Evolutionary conservation across 805 yeast genomes (phyloP).

Genomic region (Candida ficus): DNA sequence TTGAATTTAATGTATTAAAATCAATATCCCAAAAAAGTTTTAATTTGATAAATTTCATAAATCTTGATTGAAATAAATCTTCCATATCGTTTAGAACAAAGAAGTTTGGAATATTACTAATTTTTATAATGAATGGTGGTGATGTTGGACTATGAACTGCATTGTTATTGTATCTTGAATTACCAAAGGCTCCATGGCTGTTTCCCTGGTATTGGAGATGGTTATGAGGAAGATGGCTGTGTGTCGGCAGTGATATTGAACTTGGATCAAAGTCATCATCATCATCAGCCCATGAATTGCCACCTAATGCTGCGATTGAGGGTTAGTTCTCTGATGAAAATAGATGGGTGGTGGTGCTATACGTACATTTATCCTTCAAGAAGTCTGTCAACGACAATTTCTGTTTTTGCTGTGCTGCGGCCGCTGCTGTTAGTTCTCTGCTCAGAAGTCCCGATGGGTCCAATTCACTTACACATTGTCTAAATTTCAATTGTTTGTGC

Average conservation of each 20-base stretch:
- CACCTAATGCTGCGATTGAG: conserved; percentile 22
- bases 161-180: not conserved
- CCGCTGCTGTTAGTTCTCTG: no score
- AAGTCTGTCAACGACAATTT: conserved; percentile 23
- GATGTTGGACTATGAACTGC: conserved; percentile 4
- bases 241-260: conserved; percentile 46
- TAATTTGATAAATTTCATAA: conserved; percentile 50
- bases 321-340: not conserved
- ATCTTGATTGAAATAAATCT: conserved; percentile 61
- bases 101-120: conserved; percentile 53
- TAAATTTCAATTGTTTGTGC: not conserved
- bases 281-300: conserved; percentile 60
- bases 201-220: conserved; percentile 8
- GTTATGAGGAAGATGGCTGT: conserved; percentile 7
- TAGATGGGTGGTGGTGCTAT: no score
- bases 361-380: conserved; percentile 20
- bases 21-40: conserved; percentile 58
- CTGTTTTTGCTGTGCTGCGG: conserved; percentile 17
- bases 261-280: conserved; percentile 64
- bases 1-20: conserved; percentile 27
- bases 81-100: conserved; percentile 46
- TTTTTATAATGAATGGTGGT: conserved; percentile 65
- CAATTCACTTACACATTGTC: conserved; percentile 4
- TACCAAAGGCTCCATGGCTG: conserved; percentile 2
- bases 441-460: no score